phyloP scores from a whole-genome alignment of 306 rosid genomes.

The Acacia crassicarpa region DNA sequence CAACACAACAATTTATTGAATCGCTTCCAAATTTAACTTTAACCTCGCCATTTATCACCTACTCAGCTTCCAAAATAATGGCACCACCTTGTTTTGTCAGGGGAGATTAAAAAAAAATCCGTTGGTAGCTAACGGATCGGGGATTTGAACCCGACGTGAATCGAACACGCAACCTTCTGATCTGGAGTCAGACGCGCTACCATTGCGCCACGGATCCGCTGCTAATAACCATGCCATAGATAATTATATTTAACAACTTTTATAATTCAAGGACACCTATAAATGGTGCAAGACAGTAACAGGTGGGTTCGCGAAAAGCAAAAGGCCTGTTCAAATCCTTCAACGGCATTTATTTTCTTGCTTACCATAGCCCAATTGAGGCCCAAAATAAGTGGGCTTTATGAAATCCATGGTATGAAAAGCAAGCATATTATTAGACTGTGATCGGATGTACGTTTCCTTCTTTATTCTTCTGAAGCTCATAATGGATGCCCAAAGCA shows the following conservation, averaged over 20 bases:
- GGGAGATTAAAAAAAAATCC: background rate
- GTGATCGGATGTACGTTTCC: background rate
- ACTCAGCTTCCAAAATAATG: background rate
- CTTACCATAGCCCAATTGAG: background rate
- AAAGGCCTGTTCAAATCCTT: background rate
- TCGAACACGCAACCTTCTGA: constrained; percentile 60
- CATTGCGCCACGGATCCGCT: constrained; percentile 54
- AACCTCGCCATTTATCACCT: background rate
- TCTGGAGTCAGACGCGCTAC: constrained; percentile 65
- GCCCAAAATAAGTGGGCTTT: background rate
- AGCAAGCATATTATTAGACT: background rate
- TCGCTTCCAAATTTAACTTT: background rate
- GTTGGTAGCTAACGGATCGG: background rate
- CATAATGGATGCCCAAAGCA: constrained; percentile 46
- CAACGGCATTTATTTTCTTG: background rate
- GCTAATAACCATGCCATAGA: rapidly evolving
- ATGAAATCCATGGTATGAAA: background rate
- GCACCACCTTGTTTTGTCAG: background rate
- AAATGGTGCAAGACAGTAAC: background rate
- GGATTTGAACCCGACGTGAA: constrained; percentile 49
- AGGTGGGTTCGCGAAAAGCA: background rate
- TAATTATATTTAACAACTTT: too few relatives aligned
- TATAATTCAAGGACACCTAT: background rate
- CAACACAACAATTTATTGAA: background rate
- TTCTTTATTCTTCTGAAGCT: background rate